Percentiles rank a stretch among this genome's conserved stretches.
phyloP scores from a whole-genome alignment of 2,329 filamentous ascomycete genomes.

The Trichoderma sp. region DNA sequence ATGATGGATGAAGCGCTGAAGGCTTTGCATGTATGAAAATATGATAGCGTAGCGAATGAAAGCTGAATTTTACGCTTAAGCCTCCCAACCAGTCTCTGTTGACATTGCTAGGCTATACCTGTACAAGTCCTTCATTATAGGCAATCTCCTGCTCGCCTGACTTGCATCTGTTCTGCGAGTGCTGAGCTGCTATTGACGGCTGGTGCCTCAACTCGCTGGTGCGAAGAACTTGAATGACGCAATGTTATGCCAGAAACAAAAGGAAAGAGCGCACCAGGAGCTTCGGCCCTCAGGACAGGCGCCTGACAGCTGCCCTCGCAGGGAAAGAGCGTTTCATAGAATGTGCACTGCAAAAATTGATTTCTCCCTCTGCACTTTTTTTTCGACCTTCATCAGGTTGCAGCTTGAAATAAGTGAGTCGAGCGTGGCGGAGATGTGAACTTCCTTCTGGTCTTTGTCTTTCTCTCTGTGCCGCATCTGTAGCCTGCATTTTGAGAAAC shows the following conservation, averaged over 20 bases:
- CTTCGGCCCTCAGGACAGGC: background rate
- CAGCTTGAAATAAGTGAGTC: background rate
- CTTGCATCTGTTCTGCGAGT: background rate
- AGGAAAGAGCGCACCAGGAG: background rate
- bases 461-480: background rate
- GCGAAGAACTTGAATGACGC: background rate
- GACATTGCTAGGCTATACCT: background rate
- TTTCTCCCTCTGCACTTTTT: background rate
- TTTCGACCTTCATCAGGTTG: background rate
- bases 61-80: slow-evolving; percentile 9
- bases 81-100: background rate
- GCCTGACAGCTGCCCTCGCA: background rate
- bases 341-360: background rate
- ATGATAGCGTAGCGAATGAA: slow-evolving; percentile 26
- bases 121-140: no score
- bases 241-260: background rate
- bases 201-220: background rate
- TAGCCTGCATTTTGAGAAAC: background rate
- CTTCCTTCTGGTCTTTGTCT: background rate
- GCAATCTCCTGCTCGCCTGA: background rate
- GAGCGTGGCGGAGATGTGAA: background rate
- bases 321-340: background rate
- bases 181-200: background rate
- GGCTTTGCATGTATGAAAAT: slow-evolving; percentile 22
- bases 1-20: slow-evolving; percentile 23